These are phyloP conservation scores for Mallotus repandus DNA, from an alignment of 441 rosid species.

Conservation along the genomic window DNA sequence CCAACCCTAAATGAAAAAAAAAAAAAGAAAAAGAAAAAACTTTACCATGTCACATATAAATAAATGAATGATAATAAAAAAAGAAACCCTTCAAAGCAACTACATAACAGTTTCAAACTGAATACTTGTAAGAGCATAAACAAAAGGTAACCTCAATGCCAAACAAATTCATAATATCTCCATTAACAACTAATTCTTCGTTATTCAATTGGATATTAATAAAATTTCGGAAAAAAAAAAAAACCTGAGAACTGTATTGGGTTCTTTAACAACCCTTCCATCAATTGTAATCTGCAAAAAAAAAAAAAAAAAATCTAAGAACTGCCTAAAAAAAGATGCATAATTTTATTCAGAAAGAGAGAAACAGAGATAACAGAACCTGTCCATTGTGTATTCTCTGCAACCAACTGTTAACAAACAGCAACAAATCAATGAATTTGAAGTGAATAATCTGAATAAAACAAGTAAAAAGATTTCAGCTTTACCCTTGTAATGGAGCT, in stretches of 20 bases:
- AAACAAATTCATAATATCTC: neutral
- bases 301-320: neutral
- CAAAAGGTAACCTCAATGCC: neutral
- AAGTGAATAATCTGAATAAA: no score
- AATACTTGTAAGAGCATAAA: neutral
- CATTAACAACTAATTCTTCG: neutral
- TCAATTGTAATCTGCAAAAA: conserved; percentile 60
- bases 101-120: neutral
- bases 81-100: neutral
- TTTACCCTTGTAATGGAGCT: conserved; percentile 84
- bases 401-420: conserved; percentile 59
- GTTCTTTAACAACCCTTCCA: conserved; percentile 41
- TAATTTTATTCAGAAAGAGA: neutral
- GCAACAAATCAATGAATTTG: neutral
- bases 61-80: neutral
- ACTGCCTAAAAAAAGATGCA: neutral
- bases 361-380: conserved; percentile 36
- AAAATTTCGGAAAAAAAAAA: no score
- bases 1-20: conserved; percentile 38
- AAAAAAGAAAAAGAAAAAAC: neutral
- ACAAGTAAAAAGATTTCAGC: neutral
- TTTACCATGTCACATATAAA: conserved; percentile 13
- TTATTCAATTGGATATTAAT: neutral
- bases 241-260: conserved; percentile 51
- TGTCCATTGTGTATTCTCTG: conserved; percentile 86